Evolutionary conservation across 2,329 filamentous ascomycete species (phyloP), one percentile per base, ranked within the genome.

Genomic region (Boeremia exigua): DNA sequence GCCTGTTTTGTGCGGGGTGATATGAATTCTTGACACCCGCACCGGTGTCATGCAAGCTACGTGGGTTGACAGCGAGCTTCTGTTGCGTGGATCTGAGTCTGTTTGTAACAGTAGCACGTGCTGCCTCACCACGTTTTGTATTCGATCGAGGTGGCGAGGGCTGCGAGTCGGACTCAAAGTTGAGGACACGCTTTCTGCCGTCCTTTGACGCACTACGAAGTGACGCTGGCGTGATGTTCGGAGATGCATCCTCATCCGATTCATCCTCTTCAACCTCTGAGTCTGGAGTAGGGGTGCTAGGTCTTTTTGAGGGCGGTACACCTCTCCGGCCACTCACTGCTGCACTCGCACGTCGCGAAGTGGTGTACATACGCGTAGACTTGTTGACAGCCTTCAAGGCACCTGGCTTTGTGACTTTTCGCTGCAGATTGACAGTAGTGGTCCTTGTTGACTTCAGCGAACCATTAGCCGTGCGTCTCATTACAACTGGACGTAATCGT

Each of bases 151-250:
- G 46, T 2, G 49, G 40, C 27, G 44, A 51, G 29, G 36, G 23
- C 28, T 39, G 49, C 11, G 46, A 52, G 10, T 53, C 49, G 33
- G 29, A 30, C 23, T 34, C 25, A 12, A 43, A 28, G 14, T 63
- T 61, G 49, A 64, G 55, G 14, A 47, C 23, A 25, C 56, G 59
- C 37, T 53, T 65, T 11, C 30, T 60, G 34, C 59, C 56, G 12
- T 56, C 66, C 45, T 60, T 70, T 11, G 62, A 59, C 14, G 72
- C 71, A 50, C 71, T 74, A 32, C 72, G 70, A 4, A 75, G 61
- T 27, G 71, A 73, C 3, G 70, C 70, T n/a, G 72, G 71, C 8
- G 72, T 75, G 28, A 75, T 74, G 28, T 74, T 75, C 9, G 67
- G 65, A 4, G 71, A 71, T 6, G 54, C 50, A 10, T 67, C 65